These are phyloP conservation scores for Entomortierella parvispora DNA, from an alignment of 192 early-diverging fungal genomes.

Conservation along the genomic window DNA sequence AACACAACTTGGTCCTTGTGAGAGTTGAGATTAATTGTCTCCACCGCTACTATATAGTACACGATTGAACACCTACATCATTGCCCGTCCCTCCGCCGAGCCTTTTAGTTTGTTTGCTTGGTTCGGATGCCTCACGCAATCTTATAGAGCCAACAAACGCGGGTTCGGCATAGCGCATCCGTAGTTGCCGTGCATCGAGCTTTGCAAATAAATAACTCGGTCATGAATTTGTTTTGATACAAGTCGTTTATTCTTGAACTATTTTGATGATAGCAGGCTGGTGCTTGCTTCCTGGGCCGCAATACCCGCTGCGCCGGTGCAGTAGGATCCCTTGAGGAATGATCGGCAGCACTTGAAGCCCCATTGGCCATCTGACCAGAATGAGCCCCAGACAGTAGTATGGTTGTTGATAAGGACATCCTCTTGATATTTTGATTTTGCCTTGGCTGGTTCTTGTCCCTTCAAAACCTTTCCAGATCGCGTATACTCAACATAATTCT, in stretches of 20 bases:
- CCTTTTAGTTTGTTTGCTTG: not conserved
- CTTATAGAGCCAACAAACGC: not conserved
- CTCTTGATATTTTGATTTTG: constrained; percentile 90
- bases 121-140: no score
- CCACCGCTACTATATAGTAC: no score
- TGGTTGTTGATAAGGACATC: constrained; percentile 90
- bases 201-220: no score
- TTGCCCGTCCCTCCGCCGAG: constrained; percentile 21
- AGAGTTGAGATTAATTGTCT: no score
- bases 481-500: constrained; percentile 97
- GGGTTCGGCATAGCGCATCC: not conserved
- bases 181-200: no score
- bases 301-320: constrained; percentile 83
- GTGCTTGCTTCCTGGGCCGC: constrained; percentile 61
- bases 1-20: no score
- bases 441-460: constrained; percentile 82
- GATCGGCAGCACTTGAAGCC: constrained; percentile 95
- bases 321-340: constrained; percentile 85
- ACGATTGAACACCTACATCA: no score
- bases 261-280: constrained; percentile 17
- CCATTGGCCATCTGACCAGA: constrained; percentile 95
- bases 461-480: constrained; percentile 88
- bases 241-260: not conserved
- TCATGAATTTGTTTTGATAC: not conserved
- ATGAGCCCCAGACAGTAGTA: constrained; percentile 92